Evolutionary conservation across 2,329 filamentous ascomycete species (phyloP).

Genomic region (Claviceps sorghi): DNA sequence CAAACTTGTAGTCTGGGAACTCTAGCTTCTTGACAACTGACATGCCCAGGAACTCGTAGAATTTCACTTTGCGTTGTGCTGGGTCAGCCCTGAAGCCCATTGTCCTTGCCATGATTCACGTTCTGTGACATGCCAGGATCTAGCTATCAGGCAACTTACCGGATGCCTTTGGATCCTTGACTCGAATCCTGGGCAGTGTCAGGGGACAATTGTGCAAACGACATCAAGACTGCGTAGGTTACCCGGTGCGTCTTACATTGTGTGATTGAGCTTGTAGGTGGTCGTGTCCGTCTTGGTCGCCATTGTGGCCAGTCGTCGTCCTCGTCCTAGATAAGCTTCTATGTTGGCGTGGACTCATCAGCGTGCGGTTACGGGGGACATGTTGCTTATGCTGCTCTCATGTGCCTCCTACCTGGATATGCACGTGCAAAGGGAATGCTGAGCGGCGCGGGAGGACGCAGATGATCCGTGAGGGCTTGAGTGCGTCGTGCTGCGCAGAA

Average conservation of each 20-base stretch:
- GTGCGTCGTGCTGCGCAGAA: conserved; percentile 13
- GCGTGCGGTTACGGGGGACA: background rate
- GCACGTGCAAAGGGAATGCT: background rate
- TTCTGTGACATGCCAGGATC: background rate
- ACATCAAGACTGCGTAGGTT: background rate
- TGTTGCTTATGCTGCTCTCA: background rate
- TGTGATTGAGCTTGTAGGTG: conserved; percentile 78
- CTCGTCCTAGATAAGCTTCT: background rate
- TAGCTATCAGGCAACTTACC: conserved; percentile 28
- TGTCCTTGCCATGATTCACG: background rate
- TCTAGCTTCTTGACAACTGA: conserved; percentile 66
- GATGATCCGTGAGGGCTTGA: conserved; percentile 10
- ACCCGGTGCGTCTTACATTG: conserved; percentile 45
- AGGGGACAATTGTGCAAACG: conserved; percentile 5
- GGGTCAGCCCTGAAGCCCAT: background rate
- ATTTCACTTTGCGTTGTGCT: conserved; percentile 47
- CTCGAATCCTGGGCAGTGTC: conserved; percentile 53
- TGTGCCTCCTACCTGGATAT: background rate
- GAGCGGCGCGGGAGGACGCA: conserved; percentile 6
- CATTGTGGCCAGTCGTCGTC: conserved; percentile 24
- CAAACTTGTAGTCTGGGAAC: conserved; percentile 80
- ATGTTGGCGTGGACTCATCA: background rate
- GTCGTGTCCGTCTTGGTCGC: conserved; percentile 56
- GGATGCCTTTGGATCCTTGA: conserved; percentile 82
- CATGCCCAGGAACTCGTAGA: conserved; percentile 88